Evolutionary conservation across 2,329 filamentous ascomycete genomes (phyloP).

Genomic region (Paracamarosporium sp.): DNA sequence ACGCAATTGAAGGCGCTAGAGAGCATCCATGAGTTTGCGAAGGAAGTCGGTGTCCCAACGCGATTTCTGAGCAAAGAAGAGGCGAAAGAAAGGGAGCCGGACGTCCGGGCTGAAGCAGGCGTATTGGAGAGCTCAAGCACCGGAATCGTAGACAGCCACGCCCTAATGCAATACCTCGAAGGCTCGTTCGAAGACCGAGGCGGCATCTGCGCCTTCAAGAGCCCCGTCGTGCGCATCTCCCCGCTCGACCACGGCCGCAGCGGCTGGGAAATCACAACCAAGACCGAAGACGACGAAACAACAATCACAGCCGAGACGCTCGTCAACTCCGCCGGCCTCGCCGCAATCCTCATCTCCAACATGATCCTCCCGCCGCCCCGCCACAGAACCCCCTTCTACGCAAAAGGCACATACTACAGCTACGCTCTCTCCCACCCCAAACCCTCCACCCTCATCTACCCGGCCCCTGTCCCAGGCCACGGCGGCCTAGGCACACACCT

Average conservation of each 20-base stretch:
- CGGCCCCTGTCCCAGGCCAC: conserved; percentile 80
- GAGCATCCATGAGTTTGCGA: conserved; percentile 62
- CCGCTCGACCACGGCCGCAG: conserved; percentile 58
- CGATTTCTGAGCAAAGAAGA: conserved; percentile 71
- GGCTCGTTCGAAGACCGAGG: conserved; percentile 79
- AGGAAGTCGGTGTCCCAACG: conserved; percentile 69
- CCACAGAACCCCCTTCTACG: conserved; percentile 73
- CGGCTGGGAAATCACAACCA: conserved; percentile 74
- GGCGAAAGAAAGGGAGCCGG: conserved; percentile 71
- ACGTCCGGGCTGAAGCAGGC: conserved; percentile 73
- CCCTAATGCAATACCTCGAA: conserved; percentile 80
- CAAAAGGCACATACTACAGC: conserved; percentile 95
- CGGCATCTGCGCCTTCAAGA: conserved; percentile 75
- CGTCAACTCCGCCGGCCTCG: conserved; percentile 85
- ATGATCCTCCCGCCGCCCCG: conserved; percentile 70
- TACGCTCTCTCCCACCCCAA: conserved; percentile 72
- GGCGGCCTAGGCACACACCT: conserved; percentile 91
- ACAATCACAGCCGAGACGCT: conserved; percentile 76
- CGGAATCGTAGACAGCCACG: conserved; percentile 89
- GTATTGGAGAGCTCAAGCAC: conserved; percentile 86
- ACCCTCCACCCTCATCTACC: conserved; percentile 81
- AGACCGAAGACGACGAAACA: conserved; percentile 47
- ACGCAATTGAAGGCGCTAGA: conserved; percentile 71
- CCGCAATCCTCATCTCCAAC: conserved; percentile 79
- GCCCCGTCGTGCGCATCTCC: conserved; percentile 67